A percentile compares a stretch with the other conserved stretches of the same genome.
Evolutionary conservation across 2,329 filamentous ascomycete genomes (phyloP).

Genomic region (Coleophoma crateriformis): DNA sequence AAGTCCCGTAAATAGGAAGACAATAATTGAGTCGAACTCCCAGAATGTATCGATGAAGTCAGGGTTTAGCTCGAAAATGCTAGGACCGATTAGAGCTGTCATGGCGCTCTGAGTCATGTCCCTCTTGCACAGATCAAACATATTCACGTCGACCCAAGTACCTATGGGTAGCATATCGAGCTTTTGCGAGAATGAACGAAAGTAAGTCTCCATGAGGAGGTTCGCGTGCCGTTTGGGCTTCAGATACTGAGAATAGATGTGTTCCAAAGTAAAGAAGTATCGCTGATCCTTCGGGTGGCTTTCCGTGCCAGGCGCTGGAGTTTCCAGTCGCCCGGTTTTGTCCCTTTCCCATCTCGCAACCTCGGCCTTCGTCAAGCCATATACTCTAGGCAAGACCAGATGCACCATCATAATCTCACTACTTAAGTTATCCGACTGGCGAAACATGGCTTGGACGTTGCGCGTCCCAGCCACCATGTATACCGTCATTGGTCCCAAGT

Average conservation of each 20-base stretch:
- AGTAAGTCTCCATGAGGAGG: conserved; percentile 8
- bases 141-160: conserved; percentile 12
- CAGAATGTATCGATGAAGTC: conserved; percentile 19
- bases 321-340: background rate
- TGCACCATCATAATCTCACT: background rate
- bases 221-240: conserved; percentile 1
- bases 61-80: conserved; percentile 18
- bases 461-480: background rate
- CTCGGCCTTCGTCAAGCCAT: background rate
- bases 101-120: conserved; percentile 18
- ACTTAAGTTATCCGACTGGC: background rate
- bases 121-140: conserved; percentile 12
- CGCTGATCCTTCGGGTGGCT: conserved; percentile 9
- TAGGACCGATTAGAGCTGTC: conserved; percentile 15
- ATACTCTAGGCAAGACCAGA: background rate
- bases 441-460: background rate
- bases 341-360: background rate
- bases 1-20: conserved; percentile 14
- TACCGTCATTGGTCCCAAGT: background rate
- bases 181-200: conserved; percentile 3
- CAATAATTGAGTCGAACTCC: conserved; percentile 17
- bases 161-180: conserved; percentile 9
- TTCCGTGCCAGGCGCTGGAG: background rate
- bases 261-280: conserved; percentile 14
- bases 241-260: conserved; percentile 13